Conservation (phyloP, 108 stramenopile species). For the Nitzschia putrida region DNA sequence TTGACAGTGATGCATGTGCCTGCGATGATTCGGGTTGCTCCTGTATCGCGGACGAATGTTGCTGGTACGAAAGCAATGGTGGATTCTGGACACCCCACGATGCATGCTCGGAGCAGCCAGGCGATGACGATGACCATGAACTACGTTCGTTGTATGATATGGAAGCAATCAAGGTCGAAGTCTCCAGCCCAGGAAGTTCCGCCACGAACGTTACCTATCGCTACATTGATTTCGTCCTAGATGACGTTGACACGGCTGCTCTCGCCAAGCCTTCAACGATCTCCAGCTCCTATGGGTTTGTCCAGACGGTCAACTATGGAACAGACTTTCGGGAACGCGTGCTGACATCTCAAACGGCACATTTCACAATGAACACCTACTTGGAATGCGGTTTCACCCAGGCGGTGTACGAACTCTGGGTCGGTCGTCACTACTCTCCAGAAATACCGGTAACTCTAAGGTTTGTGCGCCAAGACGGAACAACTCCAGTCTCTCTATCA, state of each 20-base stretch:
- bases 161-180: background rate
- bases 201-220: background rate
- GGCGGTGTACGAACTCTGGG: background rate
- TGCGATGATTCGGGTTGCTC: background rate
- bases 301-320: background rate
- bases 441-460: background rate
- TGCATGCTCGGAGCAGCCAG: background rate
- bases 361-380: background rate
- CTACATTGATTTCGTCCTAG: conserved; percentile 2
- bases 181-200: background rate
- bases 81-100: background rate
- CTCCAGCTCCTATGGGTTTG: background rate
- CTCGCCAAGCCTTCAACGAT: background rate
- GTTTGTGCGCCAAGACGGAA: background rate
- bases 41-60: background rate
- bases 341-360: background rate
- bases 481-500: background rate
- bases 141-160: background rate
- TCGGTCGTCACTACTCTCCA: background rate
- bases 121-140: no score
- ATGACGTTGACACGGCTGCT: background rate
- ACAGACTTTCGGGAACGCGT: background rate
- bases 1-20: background rate
- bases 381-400: background rate
- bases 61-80: background rate